A percentile compares a stretch with the other conserved stretches of the same genome.
Conservation (phyloP, 352 stramenopile genomes). For the Globisporangium paroecandrum region DNA sequence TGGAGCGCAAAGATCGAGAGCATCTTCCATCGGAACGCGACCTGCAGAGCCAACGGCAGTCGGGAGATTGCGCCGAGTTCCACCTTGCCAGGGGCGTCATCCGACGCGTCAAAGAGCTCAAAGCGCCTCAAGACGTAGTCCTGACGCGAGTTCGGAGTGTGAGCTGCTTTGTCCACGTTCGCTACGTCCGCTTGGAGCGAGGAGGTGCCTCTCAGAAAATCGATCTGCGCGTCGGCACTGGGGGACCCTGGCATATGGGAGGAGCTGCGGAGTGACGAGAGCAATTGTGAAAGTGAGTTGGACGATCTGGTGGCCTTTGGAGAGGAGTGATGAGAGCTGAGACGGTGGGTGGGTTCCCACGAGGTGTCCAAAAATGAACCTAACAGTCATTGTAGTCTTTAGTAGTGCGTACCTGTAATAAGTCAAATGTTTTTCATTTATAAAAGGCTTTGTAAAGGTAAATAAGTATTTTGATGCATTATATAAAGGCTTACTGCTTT, state of each 20-base stretch:
- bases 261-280: neutral
- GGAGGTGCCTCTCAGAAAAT: neutral
- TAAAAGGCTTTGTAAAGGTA: too few relatives aligned
- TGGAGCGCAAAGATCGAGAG: slow-evolving; percentile 9
- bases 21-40: slow-evolving; percentile 7
- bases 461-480: neutral
- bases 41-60: slow-evolving; percentile 1
- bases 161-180: neutral
- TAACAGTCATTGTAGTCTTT: too few relatives aligned
- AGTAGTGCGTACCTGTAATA: too few relatives aligned
- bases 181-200: neutral
- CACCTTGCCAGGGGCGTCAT: neutral
- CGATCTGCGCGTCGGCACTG: neutral
- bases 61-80: neutral
- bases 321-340: too few relatives aligned
- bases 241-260: neutral
- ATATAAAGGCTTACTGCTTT: neutral
- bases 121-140: neutral
- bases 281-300: neutral
- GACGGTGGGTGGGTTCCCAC: too few relatives aligned
- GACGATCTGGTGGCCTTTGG: neutral
- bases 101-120: neutral
- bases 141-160: neutral
- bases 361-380: too few relatives aligned
- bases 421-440: too few relatives aligned